phyloP scores from a whole-genome alignment of 352 stramenopile genomes.

The Pythium aphanidermatum region DNA sequence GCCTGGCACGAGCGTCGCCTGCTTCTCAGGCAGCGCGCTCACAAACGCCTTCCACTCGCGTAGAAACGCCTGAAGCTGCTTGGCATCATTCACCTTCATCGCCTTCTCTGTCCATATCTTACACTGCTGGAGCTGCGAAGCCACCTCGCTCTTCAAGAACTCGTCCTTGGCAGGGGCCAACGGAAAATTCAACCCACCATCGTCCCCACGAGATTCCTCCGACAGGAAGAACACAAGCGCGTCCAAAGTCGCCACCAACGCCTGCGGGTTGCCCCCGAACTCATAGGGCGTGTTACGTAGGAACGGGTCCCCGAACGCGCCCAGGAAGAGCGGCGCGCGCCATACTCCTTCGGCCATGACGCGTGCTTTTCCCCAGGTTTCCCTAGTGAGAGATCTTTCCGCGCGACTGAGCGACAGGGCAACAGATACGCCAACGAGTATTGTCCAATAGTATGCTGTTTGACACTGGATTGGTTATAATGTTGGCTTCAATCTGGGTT shows the following conservation, averaged over 20 bases:
- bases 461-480: not conserved
- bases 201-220: too few relatives aligned
- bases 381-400: not conserved
- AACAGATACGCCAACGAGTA: not conserved
- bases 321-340: conserved; percentile 59
- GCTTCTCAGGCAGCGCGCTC: conserved; percentile 24
- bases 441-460: not conserved
- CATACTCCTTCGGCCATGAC: conserved; percentile 37
- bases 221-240: conserved; percentile 25
- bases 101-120: conserved; percentile 49
- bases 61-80: conserved; percentile 61
- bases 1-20: conserved; percentile 60
- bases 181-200: too few relatives aligned
- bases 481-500: not conserved
- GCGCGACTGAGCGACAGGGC: not conserved
- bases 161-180: conserved; percentile 41
- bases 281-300: conserved; percentile 74
- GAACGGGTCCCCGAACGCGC: conserved; percentile 76
- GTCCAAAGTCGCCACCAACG: conserved; percentile 42
- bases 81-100: conserved; percentile 49
- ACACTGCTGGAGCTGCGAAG: conserved; percentile 52
- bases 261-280: conserved; percentile 59
- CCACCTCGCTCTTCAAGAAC: conserved; percentile 38
- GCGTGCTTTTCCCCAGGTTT: conserved; percentile 4
- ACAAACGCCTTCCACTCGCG: conserved; percentile 65